Evolutionary conservation across 1,284 basidiomycete species (phyloP).

Genomic region (Meira miltonrushii): DNA sequence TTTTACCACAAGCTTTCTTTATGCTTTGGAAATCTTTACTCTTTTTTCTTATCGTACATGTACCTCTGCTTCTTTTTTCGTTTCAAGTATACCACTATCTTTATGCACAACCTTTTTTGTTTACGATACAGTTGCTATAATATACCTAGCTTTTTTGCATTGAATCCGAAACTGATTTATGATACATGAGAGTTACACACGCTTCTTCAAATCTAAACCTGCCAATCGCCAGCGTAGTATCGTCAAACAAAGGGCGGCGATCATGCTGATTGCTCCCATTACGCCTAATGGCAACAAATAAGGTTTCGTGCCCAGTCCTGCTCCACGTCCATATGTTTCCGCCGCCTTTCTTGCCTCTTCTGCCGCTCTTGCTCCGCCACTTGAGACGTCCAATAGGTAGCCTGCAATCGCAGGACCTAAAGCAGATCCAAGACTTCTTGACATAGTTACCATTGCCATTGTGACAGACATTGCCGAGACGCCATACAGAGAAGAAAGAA

Average conservation of each 20-base stretch:
- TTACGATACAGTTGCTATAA: not conserved
- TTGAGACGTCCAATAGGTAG: slow-evolving; percentile 29
- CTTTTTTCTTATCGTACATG: not conserved
- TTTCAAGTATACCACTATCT: not conserved
- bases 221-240: slow-evolving; percentile 17
- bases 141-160: not conserved
- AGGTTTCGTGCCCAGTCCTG: not conserved
- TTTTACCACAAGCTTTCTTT: not conserved
- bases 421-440: slow-evolving; percentile 22
- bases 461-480: slow-evolving; percentile 13
- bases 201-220: slow-evolving; percentile 13
- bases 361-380: slow-evolving; percentile 9
- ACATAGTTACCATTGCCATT: slow-evolving; percentile 19
- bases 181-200: slow-evolving; percentile 5
- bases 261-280: slow-evolving; percentile 18
- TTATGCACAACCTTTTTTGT: not conserved
- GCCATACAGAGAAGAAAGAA: slow-evolving; percentile 32
- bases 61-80: not conserved
- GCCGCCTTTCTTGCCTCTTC: no score
- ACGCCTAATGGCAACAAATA: not conserved
- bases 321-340: no score
- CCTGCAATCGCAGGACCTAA: slow-evolving; percentile 28
- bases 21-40: not conserved
- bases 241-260: slow-evolving; percentile 21
- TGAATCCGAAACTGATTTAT: not conserved